Base-by-base conservation (phyloP, 148 eudicot genomes). In the Vaccinium macrocarpon region DNA sequence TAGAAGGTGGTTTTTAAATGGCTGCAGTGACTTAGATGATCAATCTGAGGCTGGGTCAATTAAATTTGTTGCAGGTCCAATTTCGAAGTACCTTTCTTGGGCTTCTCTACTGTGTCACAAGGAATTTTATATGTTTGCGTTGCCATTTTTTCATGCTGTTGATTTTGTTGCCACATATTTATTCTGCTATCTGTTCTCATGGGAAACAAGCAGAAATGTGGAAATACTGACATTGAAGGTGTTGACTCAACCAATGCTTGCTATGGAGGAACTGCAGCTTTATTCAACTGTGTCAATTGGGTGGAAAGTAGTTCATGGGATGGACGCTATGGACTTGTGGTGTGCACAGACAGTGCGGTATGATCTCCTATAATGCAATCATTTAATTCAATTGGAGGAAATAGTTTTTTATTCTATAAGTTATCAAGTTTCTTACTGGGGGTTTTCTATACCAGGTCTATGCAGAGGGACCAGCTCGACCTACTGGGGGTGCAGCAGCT, bases 281-380 rank as follows among this genome's bases (percentile, higher is more conserved):
- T 97, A 82, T 90, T 97, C 78, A 97, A 97, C 88, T 95, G 98
- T 84, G 96, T 94, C 82, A 97, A 97, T 79, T 97, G 99, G 99
- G 97, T 97, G 70, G 99, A 97, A 84, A 97, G 99, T 88, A 92
- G 84, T 88, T 97, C 98, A 75, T 97, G 99, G 99, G 99, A 97
- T 89, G 98, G 98, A 56, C 95, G 99, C 70, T 97, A 95, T 87
- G 99, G 98, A 78, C 94, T 97, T 62, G 97, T 95, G 68, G 96
- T 97, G 64, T 97, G 98, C 90, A 95, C 99, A 35, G 99, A 97
- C 84, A 97, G 94, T 86, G 99, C 99, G 92, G 99, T 97, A 97
- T 79, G 93, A 38, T 80, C 42, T 27, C 38, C 73, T 3, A 9
- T 27, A 27, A 68, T 27, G 42, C 7, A 5, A 68, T 68, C 15